Percentiles rank a stretch among this genome's conserved stretches.
Evolutionary conservation across 768 basidiomycete species (phyloP).

Genomic region (Gymnopilus dilepis): DNA sequence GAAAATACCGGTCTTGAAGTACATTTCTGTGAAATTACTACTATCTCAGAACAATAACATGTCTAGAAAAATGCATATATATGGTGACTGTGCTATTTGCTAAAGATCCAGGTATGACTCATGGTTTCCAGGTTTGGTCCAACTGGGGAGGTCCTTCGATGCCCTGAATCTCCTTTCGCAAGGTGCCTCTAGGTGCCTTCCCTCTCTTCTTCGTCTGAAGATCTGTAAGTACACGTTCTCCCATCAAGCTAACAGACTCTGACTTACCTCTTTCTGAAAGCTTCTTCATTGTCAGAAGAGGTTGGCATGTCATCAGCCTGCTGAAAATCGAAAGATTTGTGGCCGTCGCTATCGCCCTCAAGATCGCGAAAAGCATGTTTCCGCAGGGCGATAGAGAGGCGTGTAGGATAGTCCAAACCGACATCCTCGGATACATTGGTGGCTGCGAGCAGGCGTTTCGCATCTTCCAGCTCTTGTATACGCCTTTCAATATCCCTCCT

Average conservation of each 20-base stretch:
- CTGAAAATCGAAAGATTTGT: slow-evolving; percentile 11
- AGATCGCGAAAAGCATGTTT: background rate
- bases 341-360: slow-evolving; percentile 5
- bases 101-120: too few species aligned
- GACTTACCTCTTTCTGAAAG: background rate
- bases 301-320: slow-evolving; percentile 2
- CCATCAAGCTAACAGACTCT: background rate
- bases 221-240: too few species aligned
- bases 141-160: too few species aligned
- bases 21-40: too few species aligned
- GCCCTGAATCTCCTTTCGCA: background rate
- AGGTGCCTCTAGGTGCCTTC: background rate
- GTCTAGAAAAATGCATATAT: too few species aligned
- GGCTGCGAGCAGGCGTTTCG: slow-evolving; percentile 14
- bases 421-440: slow-evolving; percentile 16
- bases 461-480: slow-evolving; percentile 1
- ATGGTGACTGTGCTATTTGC: too few species aligned
- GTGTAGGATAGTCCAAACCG: background rate
- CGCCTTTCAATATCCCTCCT: background rate
- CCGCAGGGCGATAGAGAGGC: slow-evolving; percentile 14
- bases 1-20: too few species aligned
- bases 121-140: too few species aligned
- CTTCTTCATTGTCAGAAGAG: background rate
- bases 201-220: background rate
- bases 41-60: too few species aligned